Conservation (phyloP, 1,284 basidiomycete species). For the Schizophyllum commune region DNA sequence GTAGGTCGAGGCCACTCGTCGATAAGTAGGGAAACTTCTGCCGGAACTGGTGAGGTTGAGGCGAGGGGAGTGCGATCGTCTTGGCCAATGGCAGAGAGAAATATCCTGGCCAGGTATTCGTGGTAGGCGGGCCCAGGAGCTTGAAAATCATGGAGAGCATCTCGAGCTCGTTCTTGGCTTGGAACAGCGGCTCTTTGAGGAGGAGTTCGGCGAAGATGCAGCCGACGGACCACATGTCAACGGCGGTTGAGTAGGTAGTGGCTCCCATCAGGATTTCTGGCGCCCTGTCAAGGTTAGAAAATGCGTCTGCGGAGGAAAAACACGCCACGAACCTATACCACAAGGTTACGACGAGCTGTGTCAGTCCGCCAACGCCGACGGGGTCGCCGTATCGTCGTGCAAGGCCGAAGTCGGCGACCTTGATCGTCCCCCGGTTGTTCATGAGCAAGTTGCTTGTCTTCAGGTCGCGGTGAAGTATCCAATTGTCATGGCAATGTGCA, state of each 20-base stretch:
- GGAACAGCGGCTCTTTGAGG: conserved; percentile 89
- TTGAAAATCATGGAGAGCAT: conserved; percentile 91
- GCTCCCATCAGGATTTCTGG: conserved; percentile 94
- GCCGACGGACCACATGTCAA: conserved; percentile 99
- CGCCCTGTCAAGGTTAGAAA: conserved; percentile 47
- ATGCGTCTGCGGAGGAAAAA: conserved; percentile 4
- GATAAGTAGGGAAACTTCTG: conserved; percentile 79
- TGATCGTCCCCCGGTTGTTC: conserved; percentile 98
- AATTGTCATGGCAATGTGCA: conserved; percentile 87
- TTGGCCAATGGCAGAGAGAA: conserved; percentile 72
- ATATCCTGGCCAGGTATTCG: conserved; percentile 83
- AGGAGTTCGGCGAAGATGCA: conserved; percentile 98
- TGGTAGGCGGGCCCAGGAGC: conserved; percentile 84
- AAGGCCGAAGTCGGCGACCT: conserved; percentile 97
- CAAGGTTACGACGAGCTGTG: conserved; percentile 93
- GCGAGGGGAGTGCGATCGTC: conserved; percentile 70
- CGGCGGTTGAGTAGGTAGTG: conserved; percentile 88
- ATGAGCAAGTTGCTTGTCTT: conserved; percentile 98
- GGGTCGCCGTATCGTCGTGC: conserved; percentile 95
- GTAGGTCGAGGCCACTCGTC: conserved; percentile 77
- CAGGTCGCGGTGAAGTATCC: conserved; percentile 96
- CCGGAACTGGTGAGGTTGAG: conserved; percentile 65
- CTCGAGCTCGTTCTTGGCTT: conserved; percentile 93
- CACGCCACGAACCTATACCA: conserved; percentile 84
- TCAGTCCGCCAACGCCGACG: conserved; percentile 87